Conservation (phyloP, 805 yeast species). For the Ogataea naganishii region DNA sequence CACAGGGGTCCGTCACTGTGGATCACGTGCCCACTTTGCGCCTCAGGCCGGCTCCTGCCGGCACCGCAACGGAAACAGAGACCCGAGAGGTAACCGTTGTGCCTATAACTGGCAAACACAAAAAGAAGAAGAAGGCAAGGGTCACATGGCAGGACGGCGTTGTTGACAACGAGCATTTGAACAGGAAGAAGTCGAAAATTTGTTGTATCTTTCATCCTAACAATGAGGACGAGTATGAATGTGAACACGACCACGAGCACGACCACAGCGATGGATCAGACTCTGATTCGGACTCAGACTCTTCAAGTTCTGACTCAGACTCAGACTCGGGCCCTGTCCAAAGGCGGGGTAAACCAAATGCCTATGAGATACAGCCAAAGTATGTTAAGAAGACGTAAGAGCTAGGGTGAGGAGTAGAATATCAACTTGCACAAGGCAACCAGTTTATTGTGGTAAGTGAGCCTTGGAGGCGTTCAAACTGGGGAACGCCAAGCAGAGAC, state of each 20-base stretch:
- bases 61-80: too few species aligned
- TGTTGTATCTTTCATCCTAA: conserved; percentile 85
- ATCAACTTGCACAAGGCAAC: too few species aligned
- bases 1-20: too few species aligned
- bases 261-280: conserved; percentile 8
- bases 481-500: too few species aligned
- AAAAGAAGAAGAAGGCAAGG: conserved; percentile 27
- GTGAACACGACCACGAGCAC: conserved; percentile 11
- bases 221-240: conserved; percentile 34
- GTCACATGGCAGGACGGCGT: conserved; percentile 85
- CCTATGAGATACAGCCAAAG: conserved; percentile 82
- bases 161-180: conserved; percentile 83
- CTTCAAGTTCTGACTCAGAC: too few species aligned
- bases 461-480: too few species aligned
- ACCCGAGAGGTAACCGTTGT: too few species aligned
- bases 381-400: conserved; percentile 31
- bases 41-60: too few species aligned
- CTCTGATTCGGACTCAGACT: conserved; percentile 30
- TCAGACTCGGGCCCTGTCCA: conserved; percentile 17
- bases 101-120: conserved; percentile 1
- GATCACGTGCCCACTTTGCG: too few species aligned
- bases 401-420: too few species aligned
- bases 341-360: conserved; percentile 65
- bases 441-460: too few species aligned
- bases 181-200: conserved; percentile 82